A percentile compares a stretch with the other conserved stretches of the same genome.
Conservation (phyloP, 2,329 filamentous ascomycete genomes). For the Aspergillus uvarum region DNA sequence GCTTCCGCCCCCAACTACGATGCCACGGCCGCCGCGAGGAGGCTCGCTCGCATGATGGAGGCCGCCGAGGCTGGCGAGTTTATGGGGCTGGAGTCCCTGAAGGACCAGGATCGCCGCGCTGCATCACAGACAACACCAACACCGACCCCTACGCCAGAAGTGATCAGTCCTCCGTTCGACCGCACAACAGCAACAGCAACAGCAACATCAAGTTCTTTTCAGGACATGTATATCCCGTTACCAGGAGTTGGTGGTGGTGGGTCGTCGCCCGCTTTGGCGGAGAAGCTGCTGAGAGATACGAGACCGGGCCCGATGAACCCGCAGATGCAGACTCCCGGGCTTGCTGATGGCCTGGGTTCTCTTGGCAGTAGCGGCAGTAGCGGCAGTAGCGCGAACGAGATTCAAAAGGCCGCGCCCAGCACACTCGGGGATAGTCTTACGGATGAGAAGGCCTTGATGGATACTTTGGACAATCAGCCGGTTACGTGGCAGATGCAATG, state of each 20-base stretch:
- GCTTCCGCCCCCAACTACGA: slow-evolving; percentile 44
- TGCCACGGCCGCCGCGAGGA: slow-evolving; percentile 38
- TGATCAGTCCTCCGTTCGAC: too few relatives aligned
- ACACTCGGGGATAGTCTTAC: not conserved
- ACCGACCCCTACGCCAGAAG: too few relatives aligned
- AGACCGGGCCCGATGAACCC: not conserved
- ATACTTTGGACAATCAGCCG: slow-evolving; percentile 7
- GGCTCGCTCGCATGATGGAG: slow-evolving; percentile 44
- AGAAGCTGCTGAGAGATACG: not conserved
- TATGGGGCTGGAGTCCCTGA: slow-evolving; percentile 39
- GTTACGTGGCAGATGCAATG: slow-evolving; percentile 24
- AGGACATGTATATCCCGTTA: not conserved
- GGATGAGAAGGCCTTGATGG: not conserved
- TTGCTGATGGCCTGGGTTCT: not conserved
- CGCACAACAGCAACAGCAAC: too few relatives aligned
- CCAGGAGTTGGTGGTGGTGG: not conserved
- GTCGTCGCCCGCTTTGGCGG: not conserved
- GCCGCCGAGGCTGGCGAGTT: slow-evolving; percentile 47
- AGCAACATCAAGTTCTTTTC: not conserved
- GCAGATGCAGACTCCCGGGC: not conserved
- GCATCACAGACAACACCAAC: too few relatives aligned
- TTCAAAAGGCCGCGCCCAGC: too few relatives aligned
- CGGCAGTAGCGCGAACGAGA: too few relatives aligned
- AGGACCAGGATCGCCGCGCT: slow-evolving; percentile 11
- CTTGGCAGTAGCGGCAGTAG: not conserved